phyloP scores from a whole-genome alignment of 192 early-diverging fungal genomes.

The Linnemannia zychae region DNA sequence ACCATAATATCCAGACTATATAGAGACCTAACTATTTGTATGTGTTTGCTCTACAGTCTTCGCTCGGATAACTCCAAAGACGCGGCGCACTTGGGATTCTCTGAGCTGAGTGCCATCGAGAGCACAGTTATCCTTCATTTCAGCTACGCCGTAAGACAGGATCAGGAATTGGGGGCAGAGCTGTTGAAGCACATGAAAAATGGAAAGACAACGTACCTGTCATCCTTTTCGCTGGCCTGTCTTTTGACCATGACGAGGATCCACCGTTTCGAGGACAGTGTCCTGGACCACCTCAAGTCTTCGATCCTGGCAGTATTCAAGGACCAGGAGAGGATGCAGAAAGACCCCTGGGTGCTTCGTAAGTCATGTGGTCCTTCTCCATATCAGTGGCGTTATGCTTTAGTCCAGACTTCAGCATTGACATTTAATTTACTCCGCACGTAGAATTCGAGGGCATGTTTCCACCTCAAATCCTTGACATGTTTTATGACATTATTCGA shows the following conservation, averaged over 20 bases:
- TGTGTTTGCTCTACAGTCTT: conserved; percentile 24
- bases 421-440: conserved; percentile 6
- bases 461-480: conserved; percentile 20
- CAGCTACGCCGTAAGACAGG: conserved; percentile 79
- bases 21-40: conserved; percentile 25
- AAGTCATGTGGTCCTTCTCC: background rate
- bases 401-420: background rate
- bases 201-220: conserved; percentile 56
- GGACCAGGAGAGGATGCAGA: conserved; percentile 60
- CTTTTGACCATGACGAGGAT: conserved; percentile 77
- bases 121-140: conserved; percentile 81
- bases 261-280: conserved; percentile 77
- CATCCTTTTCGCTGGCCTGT: conserved; percentile 76
- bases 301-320: conserved; percentile 60
- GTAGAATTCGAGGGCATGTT: conserved; percentile 42
- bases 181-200: conserved; percentile 68
- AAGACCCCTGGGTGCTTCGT: conserved; percentile 58
- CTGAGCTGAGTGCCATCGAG: conserved; percentile 68
- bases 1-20: background rate
- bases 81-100: conserved; percentile 32
- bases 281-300: conserved; percentile 66
- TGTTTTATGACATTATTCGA: conserved; percentile 60
- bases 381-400: background rate
- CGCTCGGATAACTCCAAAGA: conserved; percentile 34
- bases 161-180: conserved; percentile 71